A percentile compares a stretch with the other conserved stretches of the same genome.
Conservation (phyloP, 2,329 filamentous ascomycete genomes). For the Microdochium trichocladiopsis region DNA sequence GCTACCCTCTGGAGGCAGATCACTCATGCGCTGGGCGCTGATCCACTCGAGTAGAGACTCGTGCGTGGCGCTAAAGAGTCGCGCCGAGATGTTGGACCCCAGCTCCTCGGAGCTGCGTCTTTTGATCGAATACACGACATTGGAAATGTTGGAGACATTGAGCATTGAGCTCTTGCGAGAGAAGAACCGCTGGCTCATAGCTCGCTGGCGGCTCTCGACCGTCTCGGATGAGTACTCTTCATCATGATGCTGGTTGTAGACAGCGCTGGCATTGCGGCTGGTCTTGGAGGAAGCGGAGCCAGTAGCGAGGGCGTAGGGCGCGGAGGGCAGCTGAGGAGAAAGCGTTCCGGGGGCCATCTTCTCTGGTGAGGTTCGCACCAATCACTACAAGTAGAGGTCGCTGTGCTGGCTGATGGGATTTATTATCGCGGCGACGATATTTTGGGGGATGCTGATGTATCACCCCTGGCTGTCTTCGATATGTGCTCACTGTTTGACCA, state of each 20-base stretch:
- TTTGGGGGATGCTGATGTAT: too few species aligned
- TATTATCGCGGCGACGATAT: too few species aligned
- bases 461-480: too few species aligned
- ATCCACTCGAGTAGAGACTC: slow-evolving; percentile 27
- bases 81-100: slow-evolving; percentile 16
- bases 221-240: not conserved
- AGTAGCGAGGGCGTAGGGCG: not conserved
- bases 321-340: not conserved
- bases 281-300: not conserved
- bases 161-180: not conserved
- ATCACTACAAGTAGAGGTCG: too few species aligned
- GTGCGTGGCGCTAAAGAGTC: slow-evolving; percentile 16
- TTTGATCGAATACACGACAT: slow-evolving; percentile 19
- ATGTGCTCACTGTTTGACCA: too few species aligned
- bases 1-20: slow-evolving; percentile 29
- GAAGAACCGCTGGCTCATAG: not conserved
- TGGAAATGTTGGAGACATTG: slow-evolving; percentile 19
- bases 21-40: slow-evolving; percentile 25
- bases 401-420: too few species aligned
- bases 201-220: not conserved
- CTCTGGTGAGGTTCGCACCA: too few species aligned
- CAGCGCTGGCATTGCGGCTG: not conserved
- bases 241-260: not conserved
- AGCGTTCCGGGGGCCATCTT: not conserved
- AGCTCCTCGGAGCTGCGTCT: slow-evolving; percentile 20